A percentile compares a stretch with the other conserved stretches of the same genome.
These are phyloP conservation scores for Eutrema salsugineum DNA, from an alignment of 441 rosid species.

Conservation along the genomic window DNA sequence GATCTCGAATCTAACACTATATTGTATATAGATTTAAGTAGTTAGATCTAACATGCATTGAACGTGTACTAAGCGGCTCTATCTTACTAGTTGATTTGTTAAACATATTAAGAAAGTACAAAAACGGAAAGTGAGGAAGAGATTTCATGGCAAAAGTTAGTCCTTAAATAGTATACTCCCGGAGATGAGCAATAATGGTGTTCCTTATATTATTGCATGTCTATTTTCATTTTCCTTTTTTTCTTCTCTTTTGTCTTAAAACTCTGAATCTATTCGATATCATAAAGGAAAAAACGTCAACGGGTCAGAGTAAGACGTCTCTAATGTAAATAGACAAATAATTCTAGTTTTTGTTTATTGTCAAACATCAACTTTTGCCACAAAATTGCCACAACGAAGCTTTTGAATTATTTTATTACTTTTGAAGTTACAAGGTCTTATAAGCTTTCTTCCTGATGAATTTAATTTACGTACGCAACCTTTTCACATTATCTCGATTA, in stretches of 20 bases:
- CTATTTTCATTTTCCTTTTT: slow-evolving; percentile 14
- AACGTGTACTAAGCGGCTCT: slow-evolving; percentile 14
- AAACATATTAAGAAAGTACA: slow-evolving; percentile 1
- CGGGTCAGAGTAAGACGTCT: slow-evolving; percentile 13
- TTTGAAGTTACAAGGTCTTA: not conserved
- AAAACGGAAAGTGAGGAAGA: slow-evolving; percentile 11
- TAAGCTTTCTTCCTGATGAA: slow-evolving; percentile 2
- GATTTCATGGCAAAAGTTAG: not conserved
- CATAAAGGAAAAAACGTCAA: not conserved
- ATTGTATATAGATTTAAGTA: not conserved
- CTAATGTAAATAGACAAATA: slow-evolving; percentile 6
- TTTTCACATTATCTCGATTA: not conserved
- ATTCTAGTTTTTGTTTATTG: not conserved
- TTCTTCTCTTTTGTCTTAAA: slow-evolving; percentile 3
- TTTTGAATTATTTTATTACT: not conserved
- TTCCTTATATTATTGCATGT: slow-evolving; percentile 30
- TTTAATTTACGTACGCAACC: slow-evolving; percentile 15
- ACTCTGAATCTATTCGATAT: slow-evolving; percentile 19
- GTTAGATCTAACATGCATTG: not conserved
- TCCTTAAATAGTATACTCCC: slow-evolving; percentile 7
- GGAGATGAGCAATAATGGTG: slow-evolving; percentile 28
- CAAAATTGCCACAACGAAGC: slow-evolving; percentile 6
- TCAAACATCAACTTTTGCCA: slow-evolving; percentile 13
- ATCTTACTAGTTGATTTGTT: slow-evolving; percentile 10
- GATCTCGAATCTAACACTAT: not conserved